Percentiles rank a stretch among this genome's conserved stretches.
phyloP scores from a whole-genome alignment of 2,329 filamentous ascomycete genomes.

The Fusarium sp. region DNA sequence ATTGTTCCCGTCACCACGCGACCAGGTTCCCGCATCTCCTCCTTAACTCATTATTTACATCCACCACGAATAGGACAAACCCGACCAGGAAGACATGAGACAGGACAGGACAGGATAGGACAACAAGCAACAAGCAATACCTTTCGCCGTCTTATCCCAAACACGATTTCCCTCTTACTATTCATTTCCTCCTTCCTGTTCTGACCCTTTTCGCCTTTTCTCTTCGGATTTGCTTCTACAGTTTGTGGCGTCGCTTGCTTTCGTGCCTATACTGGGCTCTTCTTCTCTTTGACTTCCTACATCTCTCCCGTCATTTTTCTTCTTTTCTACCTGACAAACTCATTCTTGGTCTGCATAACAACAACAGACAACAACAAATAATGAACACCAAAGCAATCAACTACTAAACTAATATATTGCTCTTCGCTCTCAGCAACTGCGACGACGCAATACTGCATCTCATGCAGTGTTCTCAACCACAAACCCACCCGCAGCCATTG shows the following conservation, averaged over 20 bases:
- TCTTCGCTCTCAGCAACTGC: conserved; percentile 16
- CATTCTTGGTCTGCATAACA: conserved; percentile 31
- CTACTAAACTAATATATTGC: conserved; percentile 38
- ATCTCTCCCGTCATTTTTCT: conserved; percentile 24
- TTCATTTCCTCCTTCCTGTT: conserved; percentile 3
- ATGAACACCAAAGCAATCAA: conserved; percentile 39
- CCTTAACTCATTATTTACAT: conserved; percentile 44
- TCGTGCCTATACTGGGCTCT: conserved; percentile 18
- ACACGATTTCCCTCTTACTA: neutral
- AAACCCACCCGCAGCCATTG: neutral
- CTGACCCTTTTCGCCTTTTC: neutral
- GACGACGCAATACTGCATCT: conserved; percentile 2
- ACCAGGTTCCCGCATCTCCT: conserved; percentile 40
- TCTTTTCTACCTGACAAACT: conserved; percentile 14
- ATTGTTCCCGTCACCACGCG: conserved; percentile 39
- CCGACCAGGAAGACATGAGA: conserved; percentile 12
- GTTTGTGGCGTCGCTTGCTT: conserved; percentile 37
- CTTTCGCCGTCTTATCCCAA: conserved; percentile 17
- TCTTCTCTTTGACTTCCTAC: conserved; percentile 22
- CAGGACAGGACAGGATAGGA: neutral
- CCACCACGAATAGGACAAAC: conserved; percentile 14
- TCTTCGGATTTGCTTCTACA: conserved; percentile 3
- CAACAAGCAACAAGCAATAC: neutral
- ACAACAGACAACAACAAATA: conserved; percentile 31
- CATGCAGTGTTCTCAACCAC: conserved; percentile 5